Evolutionary conservation across 139 green algal genomes (phyloP), one percentile per base, ranked within the genome.

Genomic region (Tetratostichococcus sp.): DNA sequence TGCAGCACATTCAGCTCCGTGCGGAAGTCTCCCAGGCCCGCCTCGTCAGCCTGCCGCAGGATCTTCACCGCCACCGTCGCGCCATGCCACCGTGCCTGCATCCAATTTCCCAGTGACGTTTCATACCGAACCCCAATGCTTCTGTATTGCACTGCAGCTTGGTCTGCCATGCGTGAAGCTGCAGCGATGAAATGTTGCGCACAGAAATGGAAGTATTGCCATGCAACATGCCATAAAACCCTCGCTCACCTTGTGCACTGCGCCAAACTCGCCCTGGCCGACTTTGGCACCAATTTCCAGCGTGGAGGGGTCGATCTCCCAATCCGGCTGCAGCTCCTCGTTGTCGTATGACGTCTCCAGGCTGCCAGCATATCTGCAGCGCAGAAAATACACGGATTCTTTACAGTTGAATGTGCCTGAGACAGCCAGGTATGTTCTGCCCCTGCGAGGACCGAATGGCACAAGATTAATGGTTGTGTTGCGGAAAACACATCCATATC

Each of bases 31-130:
- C 83, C 85, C 35, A 91, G 68, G 16, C 85, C 91, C 70, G 95
- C 93, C 58, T 93, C 87, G 57, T 91, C 88, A 16, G 86, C 93
- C 43, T 82, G 83, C 77, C 94, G 93, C 14, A 97, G 78, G 50
- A 96, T 87, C 83, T 97, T 97, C 28, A 93, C 91, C 0, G 93
- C 93, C n/a, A 97, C 90, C 1, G 85, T 67, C 14, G 88, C 90
- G 71, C 90, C 88, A 69, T 92, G 89, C 88, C 89, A 97, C 80
- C 85, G 86, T n/a, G 91, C 90, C 62, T 68, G 62, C 62, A 68
- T 14, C 4, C 8, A 50, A 50, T 50, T 8, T 14, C 8, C 14
- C 39, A 5, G 19, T 11, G 11, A 50, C 6, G 39, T 50, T 50
- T 6, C 39, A 50, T 6, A 11, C 39, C 39, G 39, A 11, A 21